Evolutionary conservation across 2,329 filamentous ascomycete genomes (phyloP), one percentile per base, ranked within the genome.

Genomic region (Aspergillus sojae): DNA sequence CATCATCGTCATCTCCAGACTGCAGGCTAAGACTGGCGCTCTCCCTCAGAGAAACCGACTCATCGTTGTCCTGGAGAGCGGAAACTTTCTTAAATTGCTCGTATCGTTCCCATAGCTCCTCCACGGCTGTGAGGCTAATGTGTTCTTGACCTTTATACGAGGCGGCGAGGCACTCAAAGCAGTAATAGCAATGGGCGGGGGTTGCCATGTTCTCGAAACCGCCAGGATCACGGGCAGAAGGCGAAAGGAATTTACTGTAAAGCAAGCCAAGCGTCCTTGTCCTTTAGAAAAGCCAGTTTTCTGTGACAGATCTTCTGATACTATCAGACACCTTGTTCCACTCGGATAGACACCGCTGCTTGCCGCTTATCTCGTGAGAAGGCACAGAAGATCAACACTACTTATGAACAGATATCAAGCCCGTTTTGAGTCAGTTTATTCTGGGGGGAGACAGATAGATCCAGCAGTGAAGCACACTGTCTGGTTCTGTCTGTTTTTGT

Each of bases 111-210:
- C 87, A 96, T 9, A 90, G 87, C 21, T 87, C 81, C 79, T 94
- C 87, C 64, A 97, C 85, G 67, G 90, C 84, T 50, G 82, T 77
- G 28, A 98, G 87, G 56, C 83, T 84, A 70, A 93, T 83, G 12
- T 91, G 81, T 63, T 89, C 83, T 65, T 90, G 89, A 67, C 85
- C 82, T 69, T 92, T 86, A 69, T 96, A 91, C 65, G 88, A 86
- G 60, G 94, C 90, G 57, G 88, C 85, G 43, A 99, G 88, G 46
- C 85, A 85, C 80, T 99, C 95, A 83, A 99, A 98, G 83, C 94
- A 97, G 79, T 90, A 94, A 73, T 94, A 88, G 79, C 94, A 97
- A 80, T 98, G 94, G 64, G 89, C 90, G 71, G 87, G 80, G 62
- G 91, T 90, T 56, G 95, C 94, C 94, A 98, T 98, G 5, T 57